Evolutionary conservation across 768 basidiomycete genomes (phyloP).

Genomic region (Galerina sulciceps): DNA sequence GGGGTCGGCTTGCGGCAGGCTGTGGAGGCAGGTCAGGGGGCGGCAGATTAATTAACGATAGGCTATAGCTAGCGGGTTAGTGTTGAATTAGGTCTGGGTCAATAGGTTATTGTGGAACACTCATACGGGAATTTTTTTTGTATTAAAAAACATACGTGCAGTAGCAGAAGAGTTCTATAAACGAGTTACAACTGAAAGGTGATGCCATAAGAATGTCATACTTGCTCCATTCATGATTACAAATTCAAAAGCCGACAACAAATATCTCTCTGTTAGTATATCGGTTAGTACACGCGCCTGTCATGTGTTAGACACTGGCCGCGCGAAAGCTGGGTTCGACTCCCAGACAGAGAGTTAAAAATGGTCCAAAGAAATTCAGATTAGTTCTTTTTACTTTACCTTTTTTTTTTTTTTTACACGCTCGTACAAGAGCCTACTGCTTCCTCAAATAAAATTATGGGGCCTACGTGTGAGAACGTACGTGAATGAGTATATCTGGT

Average conservation of each 20-base stretch:
- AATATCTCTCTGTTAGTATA: conserved; percentile 15
- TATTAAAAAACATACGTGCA: too few species aligned
- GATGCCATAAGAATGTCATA: too few species aligned
- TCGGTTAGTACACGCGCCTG: conserved; percentile 18
- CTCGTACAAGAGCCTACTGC: neutral
- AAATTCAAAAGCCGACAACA: neutral
- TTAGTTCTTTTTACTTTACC: too few species aligned
- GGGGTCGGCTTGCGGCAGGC: conserved; percentile 26
- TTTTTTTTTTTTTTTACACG: neutral
- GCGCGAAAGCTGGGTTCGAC: conserved; percentile 15
- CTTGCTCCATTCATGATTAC: neutral
- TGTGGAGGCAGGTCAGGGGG: conserved; percentile 38
- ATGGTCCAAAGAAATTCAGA: too few species aligned
- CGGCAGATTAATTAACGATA: conserved; percentile 21
- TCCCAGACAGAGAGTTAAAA: conserved; percentile 5
- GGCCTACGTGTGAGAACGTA: too few species aligned
- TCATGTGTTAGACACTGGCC: neutral
- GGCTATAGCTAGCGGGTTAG: too few species aligned
- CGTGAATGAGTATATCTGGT: too few species aligned
- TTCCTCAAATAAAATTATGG: too few species aligned
- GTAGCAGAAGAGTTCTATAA: neutral
- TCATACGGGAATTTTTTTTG: too few species aligned
- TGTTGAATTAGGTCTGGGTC: too few species aligned
- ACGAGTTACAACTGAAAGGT: neutral
- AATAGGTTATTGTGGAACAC: too few species aligned